A percentile compares a stretch with the other conserved stretches of the same genome.
Evolutionary conservation across 192 early-diverging fungal genomes (phyloP).

Genomic region (Backusella australiensis): DNA sequence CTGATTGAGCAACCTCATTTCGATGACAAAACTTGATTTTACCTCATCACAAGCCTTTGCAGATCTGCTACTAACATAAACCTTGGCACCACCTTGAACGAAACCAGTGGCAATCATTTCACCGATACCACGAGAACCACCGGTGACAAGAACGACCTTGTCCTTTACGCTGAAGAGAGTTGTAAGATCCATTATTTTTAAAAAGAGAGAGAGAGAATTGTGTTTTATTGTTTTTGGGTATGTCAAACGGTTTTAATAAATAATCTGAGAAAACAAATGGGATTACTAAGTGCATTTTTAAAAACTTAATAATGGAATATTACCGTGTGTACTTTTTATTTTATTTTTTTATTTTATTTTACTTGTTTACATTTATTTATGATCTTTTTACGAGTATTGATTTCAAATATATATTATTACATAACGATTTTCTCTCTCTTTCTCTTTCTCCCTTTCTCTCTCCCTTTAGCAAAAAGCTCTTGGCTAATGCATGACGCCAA

Average conservation of each 20-base stretch:
- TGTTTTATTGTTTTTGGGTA: not conserved
- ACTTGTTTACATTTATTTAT: not conserved
- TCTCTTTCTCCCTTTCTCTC: not conserved
- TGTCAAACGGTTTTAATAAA: not conserved
- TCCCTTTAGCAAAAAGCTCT: not conserved
- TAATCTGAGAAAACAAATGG: not conserved
- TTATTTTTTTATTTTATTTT: not conserved
- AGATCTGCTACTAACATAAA: constrained; percentile 92
- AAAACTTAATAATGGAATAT: not conserved
- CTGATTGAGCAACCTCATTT: too few relatives aligned
- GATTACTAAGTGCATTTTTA: not conserved
- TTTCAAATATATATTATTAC: not conserved
- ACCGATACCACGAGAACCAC: constrained; percentile 66
- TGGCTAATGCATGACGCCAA: not conserved
- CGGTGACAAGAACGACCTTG: constrained; percentile 74
- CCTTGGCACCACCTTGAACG: constrained; percentile 85
- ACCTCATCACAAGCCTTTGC: constrained; percentile 56
- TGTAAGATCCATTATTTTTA: constrained; percentile 10
- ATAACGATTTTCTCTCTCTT: not conserved
- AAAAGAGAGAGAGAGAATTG: not conserved
- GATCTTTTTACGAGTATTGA: not conserved
- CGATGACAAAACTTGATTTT: not conserved
- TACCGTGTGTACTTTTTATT: not conserved
- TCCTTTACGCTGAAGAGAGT: constrained; percentile 16
- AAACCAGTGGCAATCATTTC: constrained; percentile 66